Evolutionary conservation across 306 rosid genomes (phyloP), one percentile per base, ranked within the genome.

Genomic region (Vigna radiata): DNA sequence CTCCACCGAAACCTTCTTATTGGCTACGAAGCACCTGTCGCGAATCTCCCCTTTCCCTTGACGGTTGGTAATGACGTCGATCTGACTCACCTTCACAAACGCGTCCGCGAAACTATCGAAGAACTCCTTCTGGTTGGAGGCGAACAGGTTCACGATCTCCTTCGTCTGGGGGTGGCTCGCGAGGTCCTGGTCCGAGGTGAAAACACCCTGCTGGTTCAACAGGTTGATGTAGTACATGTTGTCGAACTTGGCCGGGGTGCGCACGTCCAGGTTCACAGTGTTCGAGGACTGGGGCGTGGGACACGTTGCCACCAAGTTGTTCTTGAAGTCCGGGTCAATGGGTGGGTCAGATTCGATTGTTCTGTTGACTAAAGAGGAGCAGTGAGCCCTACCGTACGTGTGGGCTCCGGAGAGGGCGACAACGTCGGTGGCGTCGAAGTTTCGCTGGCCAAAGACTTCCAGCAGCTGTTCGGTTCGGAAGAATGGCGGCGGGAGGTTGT

Each of bases 361-460:
- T 15, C 92, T 72, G 14, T 19, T 39, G 2, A 48, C 14, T 41
- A 90, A 43, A 17, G 90, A 70, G 14, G 0, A 0, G n/a, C 96
- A 90, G 16, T 86, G 89, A 62, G 81, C 10, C 0, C 74, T 2
- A 1, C 96, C 96, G 1, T 67, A 77, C 6, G 91, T 86, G 83
- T 90, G 96, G 13, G 85, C 92, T 0, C 96, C 96, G 0, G 92
- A 90, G 21, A 90, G 87, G 12, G 96, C 92, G 0, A 86, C 92
- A 0, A 83, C 47, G 3, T 90, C 96, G 0, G 88, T 77, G 13
- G 88, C 66, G 36, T 83, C 81, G 4, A 88, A 68, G 0, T 77
- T 80, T 41, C 53, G 67, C 2, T 0, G 19, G 2, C 48, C 85
- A 1, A 88, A 82, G 0, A 2, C 0, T 8, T 6, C 0, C 4